phyloP scores from a whole-genome alignment of 768 basidiomycete genomes.

The Neoboletus subvelutipes region DNA sequence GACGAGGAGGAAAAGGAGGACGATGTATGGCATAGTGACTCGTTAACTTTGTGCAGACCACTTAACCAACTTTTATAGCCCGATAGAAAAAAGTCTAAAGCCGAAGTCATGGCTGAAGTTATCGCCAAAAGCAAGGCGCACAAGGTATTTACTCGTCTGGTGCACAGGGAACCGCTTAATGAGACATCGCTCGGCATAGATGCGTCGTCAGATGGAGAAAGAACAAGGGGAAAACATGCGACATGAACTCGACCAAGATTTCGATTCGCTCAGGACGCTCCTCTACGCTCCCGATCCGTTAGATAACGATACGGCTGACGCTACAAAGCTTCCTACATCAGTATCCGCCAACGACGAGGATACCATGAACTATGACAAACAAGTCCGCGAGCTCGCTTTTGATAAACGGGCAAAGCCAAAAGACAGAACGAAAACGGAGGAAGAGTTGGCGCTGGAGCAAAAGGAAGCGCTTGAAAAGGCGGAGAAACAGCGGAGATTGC shows the following conservation, averaged over 20 bases:
- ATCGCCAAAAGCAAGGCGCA: constrained; percentile 96
- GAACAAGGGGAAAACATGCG: constrained; percentile 85
- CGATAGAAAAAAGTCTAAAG: constrained; percentile 84
- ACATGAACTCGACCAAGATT: constrained; percentile 84
- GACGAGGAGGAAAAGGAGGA: constrained; percentile 56
- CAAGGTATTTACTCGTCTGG: constrained; percentile 56
- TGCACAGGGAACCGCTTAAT: background rate
- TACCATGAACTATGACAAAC: constrained; percentile 81
- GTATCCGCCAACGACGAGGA: constrained; percentile 18
- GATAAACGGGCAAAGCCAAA: constrained; percentile 93
- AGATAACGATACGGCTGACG: constrained; percentile 34
- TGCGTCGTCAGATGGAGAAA: constrained; percentile 83
- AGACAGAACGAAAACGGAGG: constrained; percentile 94
- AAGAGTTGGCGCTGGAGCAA: constrained; percentile 87
- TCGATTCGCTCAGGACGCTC: constrained; percentile 74
- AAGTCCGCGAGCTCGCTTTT: constrained; percentile 89
- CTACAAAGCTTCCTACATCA: background rate
- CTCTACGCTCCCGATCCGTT: constrained; percentile 60
- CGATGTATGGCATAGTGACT: constrained; percentile 39
- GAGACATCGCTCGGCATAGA: constrained; percentile 41
- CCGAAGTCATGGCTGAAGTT: constrained; percentile 97
- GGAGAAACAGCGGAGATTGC: constrained; percentile 69
- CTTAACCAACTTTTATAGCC: constrained; percentile 47
- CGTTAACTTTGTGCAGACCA: background rate
- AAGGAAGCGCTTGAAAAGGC: constrained; percentile 85